Percentiles rank a stretch among this genome's conserved stretches.
These are phyloP conservation scores for Coemansia sp. DNA, from an alignment of 371 early-diverging fungal species.

Conservation along the genomic window DNA sequence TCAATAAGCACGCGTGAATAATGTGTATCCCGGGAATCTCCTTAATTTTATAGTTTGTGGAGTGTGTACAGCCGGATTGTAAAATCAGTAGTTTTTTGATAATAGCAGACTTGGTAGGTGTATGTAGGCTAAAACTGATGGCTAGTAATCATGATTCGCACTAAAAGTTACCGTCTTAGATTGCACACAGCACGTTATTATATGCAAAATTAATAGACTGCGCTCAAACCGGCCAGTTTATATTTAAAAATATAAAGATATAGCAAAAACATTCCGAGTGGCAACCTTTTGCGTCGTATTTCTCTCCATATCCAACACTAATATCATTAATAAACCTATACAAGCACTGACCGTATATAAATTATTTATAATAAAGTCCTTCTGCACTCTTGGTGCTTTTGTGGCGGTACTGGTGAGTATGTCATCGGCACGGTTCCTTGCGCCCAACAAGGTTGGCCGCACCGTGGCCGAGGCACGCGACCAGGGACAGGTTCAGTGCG, in stretches of 20 bases:
- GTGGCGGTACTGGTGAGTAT: conserved; percentile 34
- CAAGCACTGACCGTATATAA: too few relatives aligned
- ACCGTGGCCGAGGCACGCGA: conserved; percentile 12
- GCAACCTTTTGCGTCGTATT: neutral
- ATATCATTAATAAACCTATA: neutral
- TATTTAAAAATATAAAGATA: neutral
- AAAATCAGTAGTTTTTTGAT: neutral
- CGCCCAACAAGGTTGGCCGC: conserved; percentile 25
- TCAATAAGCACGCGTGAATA: conserved; percentile 17
- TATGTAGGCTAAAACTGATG: neutral
- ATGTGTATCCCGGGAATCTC: neutral
- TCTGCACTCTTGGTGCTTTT: conserved; percentile 36
- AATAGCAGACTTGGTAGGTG: neutral
- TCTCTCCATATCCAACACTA: neutral
- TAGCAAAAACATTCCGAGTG: neutral
- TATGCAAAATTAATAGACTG: neutral
- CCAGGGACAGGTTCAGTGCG: conserved; percentile 45
- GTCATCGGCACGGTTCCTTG: conserved; percentile 11
- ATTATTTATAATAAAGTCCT: conserved; percentile 23
- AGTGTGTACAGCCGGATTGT: neutral
- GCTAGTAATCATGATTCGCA: neutral
- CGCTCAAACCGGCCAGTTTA: too few relatives aligned
- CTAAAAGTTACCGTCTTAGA: neutral
- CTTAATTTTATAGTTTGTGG: neutral
- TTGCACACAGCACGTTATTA: neutral